Percentiles rank a stretch among this genome's conserved stretches.
Evolutionary conservation across 2,329 filamentous ascomycete species (phyloP).

Genomic region (Aspergillus neotritici): DNA sequence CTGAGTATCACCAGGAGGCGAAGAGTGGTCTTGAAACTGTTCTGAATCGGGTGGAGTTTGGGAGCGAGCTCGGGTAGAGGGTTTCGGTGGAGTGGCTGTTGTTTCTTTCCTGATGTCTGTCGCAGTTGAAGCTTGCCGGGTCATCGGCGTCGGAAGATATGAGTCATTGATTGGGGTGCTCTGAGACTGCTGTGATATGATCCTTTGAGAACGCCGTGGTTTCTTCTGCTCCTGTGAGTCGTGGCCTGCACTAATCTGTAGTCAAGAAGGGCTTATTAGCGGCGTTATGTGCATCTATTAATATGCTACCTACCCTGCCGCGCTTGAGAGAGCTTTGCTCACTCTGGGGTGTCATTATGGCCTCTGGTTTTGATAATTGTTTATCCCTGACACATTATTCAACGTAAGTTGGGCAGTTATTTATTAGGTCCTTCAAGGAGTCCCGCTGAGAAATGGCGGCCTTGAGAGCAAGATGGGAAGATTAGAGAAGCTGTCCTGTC

Average conservation of each 20-base stretch:
- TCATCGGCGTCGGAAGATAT: constrained; percentile 77
- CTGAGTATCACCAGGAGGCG: constrained; percentile 71
- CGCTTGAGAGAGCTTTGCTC: constrained; percentile 86
- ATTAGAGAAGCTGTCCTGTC: too few species aligned
- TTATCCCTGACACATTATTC: neutral
- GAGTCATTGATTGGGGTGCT: constrained; percentile 60
- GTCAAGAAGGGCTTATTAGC: constrained; percentile 19
- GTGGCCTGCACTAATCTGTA: constrained; percentile 62
- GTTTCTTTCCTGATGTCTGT: constrained; percentile 61
- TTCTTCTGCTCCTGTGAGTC: constrained; percentile 67
- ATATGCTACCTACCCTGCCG: constrained; percentile 53
- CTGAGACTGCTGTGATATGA: constrained; percentile 51
- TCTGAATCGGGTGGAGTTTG: constrained; percentile 39
- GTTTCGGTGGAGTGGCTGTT: constrained; percentile 64
- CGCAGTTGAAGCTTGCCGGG: constrained; percentile 59
- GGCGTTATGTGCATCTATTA: constrained; percentile 15
- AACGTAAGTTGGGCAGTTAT: too few species aligned
- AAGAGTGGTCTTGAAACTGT: constrained; percentile 44
- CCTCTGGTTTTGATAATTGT: constrained; percentile 6
- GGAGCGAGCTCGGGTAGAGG: constrained; percentile 49
- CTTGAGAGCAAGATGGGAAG: too few species aligned
- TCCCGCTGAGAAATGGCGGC: too few species aligned
- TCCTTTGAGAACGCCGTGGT: constrained; percentile 68
- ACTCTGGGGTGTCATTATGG: constrained; percentile 42
- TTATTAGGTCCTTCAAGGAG: too few species aligned